Base-by-base conservation (phyloP, 805 yeast species). In the Kodamaea hsintzibuensis region DNA sequence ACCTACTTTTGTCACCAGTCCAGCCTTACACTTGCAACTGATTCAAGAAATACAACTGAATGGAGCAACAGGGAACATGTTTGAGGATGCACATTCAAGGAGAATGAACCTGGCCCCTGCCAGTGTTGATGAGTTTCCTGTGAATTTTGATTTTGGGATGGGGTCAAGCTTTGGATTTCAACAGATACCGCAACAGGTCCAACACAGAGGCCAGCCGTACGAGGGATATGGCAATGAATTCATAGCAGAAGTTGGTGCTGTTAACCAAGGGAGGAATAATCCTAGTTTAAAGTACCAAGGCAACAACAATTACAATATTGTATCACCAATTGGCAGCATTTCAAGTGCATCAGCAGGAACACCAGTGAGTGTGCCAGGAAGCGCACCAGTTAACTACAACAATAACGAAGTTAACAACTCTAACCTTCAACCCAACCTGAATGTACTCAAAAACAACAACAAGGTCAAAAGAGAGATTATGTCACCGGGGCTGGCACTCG, bases 91-190 rank as follows among this genome's bases (percentile, higher is more conserved):
- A 10, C 35, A 30, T 12, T 9, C 13, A 8, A 30, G 45, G 14
- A 42, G 45, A 8, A 16, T 42, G 25, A 42, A 42, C 45, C 45
- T 42, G 45, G 45, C 45, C n/a, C 45, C 45, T 5, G 45, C 27
- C 45, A 22, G 45, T 17, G 19, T 42, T 17, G 48, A 45, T 9
- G 48, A 45, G 39, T 60, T 62, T 49, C 68, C 66, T n/a, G 58
- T 60, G 10, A 63, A 64, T 42, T 62, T 66, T 55, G 68, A 65
- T 52, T 62, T 66, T 53, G 67, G 64, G 8, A 48, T 60, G 14
- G 54, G 30, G 2, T 18, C 52, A 14, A 38, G 46, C 16, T 42
- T 33, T 30, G 46, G 46, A 18, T 40, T 22, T 17, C 42, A 27
- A 16, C 46, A 39, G 19, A 17, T 37, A 33, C 35, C 5, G 10